phyloP scores from a whole-genome alignment of 331 rosid genomes.

The Pyracantha coccinea region DNA sequence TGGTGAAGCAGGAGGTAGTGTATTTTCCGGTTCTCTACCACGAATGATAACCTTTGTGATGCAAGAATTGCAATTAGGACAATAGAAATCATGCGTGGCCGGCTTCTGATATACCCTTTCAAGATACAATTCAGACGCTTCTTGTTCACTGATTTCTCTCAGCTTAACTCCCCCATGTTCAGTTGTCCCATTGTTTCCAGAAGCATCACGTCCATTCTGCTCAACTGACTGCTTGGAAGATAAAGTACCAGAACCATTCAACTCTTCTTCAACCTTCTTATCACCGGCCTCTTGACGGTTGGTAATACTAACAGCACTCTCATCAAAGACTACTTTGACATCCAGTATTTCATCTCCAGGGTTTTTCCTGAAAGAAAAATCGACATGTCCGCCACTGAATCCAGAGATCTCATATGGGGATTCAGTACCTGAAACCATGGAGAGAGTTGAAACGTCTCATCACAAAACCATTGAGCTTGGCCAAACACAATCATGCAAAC shows the following conservation, averaged over 20 bases:
- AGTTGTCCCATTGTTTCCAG: conserved; percentile 9
- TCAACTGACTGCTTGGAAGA: conserved; percentile 4
- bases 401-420: conserved; percentile 9
- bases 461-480: background rate
- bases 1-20: background rate
- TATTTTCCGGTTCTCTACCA: conserved; percentile 7
- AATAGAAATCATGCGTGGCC: conserved; percentile 48
- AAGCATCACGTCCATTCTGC: conserved; percentile 6
- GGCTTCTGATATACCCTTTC: conserved; percentile 40
- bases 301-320: background rate
- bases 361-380: conserved; percentile 4
- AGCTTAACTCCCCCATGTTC: conserved; percentile 2
- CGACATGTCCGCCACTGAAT: conserved; percentile 11
- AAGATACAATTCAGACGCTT: conserved; percentile 38
- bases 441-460: background rate
- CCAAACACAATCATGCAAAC: background rate
- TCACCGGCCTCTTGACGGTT: conserved; percentile 1
- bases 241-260: background rate
- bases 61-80: conserved; percentile 64
- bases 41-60: conserved; percentile 57
- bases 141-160: conserved; percentile 10
- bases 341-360: conserved; percentile 11
- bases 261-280: conserved; percentile 1
- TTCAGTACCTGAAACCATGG: conserved; percentile 18
- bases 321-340: background rate